Conservation (phyloP, 495 filamentous ascomycete genomes). For the Hypoxylon lenormandii region DNA sequence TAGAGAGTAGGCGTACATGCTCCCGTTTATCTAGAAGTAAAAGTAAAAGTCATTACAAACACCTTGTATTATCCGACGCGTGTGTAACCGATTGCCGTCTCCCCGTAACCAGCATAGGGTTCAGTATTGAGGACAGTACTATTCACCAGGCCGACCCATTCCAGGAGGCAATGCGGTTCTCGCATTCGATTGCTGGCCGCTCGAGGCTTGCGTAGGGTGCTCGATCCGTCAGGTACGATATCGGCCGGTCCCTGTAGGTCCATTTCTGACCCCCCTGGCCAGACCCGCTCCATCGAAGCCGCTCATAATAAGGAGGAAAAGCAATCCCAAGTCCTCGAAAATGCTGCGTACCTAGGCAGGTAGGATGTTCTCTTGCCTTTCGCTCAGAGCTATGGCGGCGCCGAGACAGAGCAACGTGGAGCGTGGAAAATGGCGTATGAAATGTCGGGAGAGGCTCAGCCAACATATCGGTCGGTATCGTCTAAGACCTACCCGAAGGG, state of each 20-base stretch:
- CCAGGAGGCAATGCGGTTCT: neutral
- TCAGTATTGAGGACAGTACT: neutral
- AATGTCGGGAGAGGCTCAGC: conserved; percentile 5
- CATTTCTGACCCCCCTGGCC: neutral
- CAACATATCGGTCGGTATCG: conserved; percentile 6
- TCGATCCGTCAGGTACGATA: neutral
- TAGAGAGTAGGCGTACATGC: neutral
- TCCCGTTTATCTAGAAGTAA: neutral
- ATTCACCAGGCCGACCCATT: neutral
- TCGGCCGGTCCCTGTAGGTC: conserved; percentile 1
- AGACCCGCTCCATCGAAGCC: neutral
- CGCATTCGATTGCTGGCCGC: conserved; percentile 1
- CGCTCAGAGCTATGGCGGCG: neutral
- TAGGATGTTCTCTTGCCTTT: conserved; percentile 4
- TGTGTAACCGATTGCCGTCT: neutral
- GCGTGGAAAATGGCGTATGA: conserved; percentile 8
- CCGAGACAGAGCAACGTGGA: conserved; percentile 9
- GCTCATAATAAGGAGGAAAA: neutral
- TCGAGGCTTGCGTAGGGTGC: conserved; percentile 1
- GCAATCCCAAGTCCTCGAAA: conserved; percentile 1
- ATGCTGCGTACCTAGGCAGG: conserved; percentile 1
- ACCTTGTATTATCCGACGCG: neutral
- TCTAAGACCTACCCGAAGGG: neutral
- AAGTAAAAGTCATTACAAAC: neutral
- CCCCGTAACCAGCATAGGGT: neutral